phyloP scores from a whole-genome alignment of 2,329 filamentous ascomycete genomes.

The Berkeleyomyces rouxiae region DNA sequence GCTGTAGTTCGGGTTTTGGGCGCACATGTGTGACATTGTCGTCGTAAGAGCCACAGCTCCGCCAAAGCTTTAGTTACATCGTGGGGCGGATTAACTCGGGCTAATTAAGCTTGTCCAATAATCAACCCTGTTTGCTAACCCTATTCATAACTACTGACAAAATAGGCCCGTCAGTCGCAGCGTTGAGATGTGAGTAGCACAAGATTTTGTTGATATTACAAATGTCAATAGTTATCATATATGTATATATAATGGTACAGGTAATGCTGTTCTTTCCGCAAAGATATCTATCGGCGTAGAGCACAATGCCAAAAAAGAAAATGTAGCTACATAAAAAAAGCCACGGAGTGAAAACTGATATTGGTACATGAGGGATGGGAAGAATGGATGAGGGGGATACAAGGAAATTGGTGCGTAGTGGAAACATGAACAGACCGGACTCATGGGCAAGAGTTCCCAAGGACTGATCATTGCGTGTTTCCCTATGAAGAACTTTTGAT shows the following conservation, averaged over 20 bases:
- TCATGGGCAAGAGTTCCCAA: neutral
- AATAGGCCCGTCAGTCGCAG: too few relatives aligned
- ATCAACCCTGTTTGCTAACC: neutral
- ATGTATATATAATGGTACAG: neutral
- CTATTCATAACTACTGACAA: neutral
- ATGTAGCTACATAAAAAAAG: neutral
- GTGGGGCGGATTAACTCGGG: slow-evolving; percentile 10
- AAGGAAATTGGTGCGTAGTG: neutral
- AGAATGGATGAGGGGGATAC: neutral
- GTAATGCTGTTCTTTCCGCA: neutral
- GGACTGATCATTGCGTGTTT: neutral
- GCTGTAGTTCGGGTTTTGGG: neutral
- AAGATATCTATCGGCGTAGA: neutral
- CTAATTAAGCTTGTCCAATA: neutral
- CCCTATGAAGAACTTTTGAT: slow-evolving; percentile 3
- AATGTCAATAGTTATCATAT: neutral
- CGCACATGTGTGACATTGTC: neutral
- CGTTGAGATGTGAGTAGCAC: too few relatives aligned
- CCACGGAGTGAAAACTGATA: neutral
- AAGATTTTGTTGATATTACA: neutral
- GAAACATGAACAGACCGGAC: neutral
- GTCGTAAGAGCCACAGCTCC: neutral
- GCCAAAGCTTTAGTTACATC: neutral
- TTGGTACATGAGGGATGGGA: neutral
- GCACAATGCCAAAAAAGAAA: neutral